A percentile compares a stretch with the other conserved stretches of the same genome.
phyloP scores from a whole-genome alignment of 2,329 filamentous ascomycete species.

The Mariannaea elegans region DNA sequence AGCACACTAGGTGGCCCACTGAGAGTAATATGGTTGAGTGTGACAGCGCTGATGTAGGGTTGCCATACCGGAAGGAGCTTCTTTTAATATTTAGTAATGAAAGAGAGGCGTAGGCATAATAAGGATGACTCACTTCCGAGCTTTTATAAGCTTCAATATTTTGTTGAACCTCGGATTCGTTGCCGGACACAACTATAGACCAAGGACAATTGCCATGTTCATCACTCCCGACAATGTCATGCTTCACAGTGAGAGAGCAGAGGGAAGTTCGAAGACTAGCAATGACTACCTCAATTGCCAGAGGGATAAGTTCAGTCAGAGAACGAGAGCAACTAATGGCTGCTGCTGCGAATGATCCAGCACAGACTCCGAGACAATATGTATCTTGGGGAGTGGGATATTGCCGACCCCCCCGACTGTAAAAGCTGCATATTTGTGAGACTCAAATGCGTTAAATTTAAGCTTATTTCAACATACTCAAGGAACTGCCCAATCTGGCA shows the following conservation, averaged over 20 bases:
- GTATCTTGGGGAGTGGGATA: conserved; percentile 33
- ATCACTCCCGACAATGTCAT: conserved; percentile 23
- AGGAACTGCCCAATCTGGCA: conserved; percentile 39
- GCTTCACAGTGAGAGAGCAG: conserved; percentile 22
- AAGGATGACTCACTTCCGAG: conserved; percentile 14
- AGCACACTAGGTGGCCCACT: conserved; percentile 37
- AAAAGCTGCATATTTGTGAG: conserved; percentile 16
- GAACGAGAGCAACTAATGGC: conserved; percentile 37
- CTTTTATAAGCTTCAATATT: conserved; percentile 8
- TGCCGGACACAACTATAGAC: conserved; percentile 28
- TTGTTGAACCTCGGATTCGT: conserved; percentile 16
- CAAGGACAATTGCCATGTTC: conserved; percentile 18
- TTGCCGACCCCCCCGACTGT: conserved; percentile 22
- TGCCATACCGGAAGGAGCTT: conserved; percentile 15
- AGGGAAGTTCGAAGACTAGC: conserved; percentile 34
- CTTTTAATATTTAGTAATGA: neutral
- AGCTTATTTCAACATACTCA: conserved; percentile 24
- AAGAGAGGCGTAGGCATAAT: too few species aligned
- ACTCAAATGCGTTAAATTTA: neutral
- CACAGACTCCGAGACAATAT: conserved; percentile 36
- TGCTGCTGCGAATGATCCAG: conserved; percentile 39
- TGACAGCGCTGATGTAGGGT: conserved; percentile 38
- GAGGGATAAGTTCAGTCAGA: conserved; percentile 31
- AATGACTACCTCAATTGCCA: conserved; percentile 30
- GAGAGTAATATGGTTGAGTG: conserved; percentile 32